These are phyloP conservation scores for Gelatoporia subvermispora DNA, from an alignment of 768 basidiomycete genomes.

Conservation along the genomic window DNA sequence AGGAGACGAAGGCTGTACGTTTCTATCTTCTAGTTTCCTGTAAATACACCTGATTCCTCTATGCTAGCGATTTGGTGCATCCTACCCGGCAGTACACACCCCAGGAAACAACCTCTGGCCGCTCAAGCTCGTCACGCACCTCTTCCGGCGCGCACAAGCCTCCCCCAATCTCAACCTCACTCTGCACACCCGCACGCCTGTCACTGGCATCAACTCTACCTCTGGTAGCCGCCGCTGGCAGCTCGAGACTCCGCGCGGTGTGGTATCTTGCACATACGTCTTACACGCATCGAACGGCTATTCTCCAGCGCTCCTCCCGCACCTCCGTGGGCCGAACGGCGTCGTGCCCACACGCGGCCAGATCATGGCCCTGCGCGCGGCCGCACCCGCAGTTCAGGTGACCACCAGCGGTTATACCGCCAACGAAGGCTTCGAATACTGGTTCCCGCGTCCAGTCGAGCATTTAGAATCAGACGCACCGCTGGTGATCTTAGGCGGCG, in stretches of 20 bases:
- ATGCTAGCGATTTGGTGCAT: constrained; percentile 36
- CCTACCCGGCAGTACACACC: constrained; percentile 46
- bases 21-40: not conserved
- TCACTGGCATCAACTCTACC: constrained; percentile 36
- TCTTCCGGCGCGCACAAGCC: constrained; percentile 43
- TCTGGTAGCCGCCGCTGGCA: constrained; percentile 39
- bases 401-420: constrained; percentile 42
- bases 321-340: constrained; percentile 46
- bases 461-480: constrained; percentile 33
- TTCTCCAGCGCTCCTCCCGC: constrained; percentile 70
- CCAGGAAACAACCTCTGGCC: constrained; percentile 73
- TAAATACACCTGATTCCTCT: not conserved
- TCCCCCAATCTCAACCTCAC: constrained; percentile 36
- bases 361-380: constrained; percentile 43
- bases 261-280: constrained; percentile 53
- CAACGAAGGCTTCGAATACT: constrained; percentile 61
- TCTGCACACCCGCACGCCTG: constrained; percentile 74
- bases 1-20: constrained; percentile 45
- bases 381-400: constrained; percentile 31
- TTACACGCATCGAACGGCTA: constrained; percentile 90
- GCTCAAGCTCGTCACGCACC: constrained; percentile 69
- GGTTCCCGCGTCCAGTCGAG: constrained; percentile 66
- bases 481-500: constrained; percentile 72
- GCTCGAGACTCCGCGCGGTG: constrained; percentile 63
- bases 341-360: constrained; percentile 76